Conservation (phyloP, 768 basidiomycete species). For the Russula virescens region DNA sequence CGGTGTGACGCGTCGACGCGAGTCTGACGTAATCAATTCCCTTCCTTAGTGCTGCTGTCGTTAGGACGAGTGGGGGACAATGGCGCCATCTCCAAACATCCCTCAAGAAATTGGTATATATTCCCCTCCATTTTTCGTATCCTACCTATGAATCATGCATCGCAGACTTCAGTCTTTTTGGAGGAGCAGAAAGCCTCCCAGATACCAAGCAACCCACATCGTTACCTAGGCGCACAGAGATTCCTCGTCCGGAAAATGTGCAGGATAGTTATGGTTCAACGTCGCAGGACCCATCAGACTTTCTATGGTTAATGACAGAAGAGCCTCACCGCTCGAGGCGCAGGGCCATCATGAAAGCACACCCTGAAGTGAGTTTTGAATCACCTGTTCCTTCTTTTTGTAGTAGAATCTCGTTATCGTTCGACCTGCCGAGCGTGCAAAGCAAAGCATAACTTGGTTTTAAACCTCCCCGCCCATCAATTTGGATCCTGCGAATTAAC, state of each 20-base stretch:
- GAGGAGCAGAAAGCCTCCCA: slow-evolving; percentile 72
- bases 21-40: slow-evolving; percentile 14
- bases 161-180: slow-evolving; percentile 72
- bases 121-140: not conserved
- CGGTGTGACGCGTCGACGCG: slow-evolving; percentile 16
- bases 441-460: not conserved
- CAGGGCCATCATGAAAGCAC: slow-evolving; percentile 86
- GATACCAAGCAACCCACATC: slow-evolving; percentile 42
- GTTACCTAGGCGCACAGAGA: slow-evolving; percentile 47
- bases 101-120: slow-evolving; percentile 20
- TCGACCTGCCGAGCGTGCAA: not conserved
- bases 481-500: not conserved
- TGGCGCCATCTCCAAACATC: slow-evolving; percentile 23
- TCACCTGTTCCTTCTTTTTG: not conserved
- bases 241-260: slow-evolving; percentile 40
- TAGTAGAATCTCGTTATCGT: not conserved
- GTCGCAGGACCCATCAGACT: slow-evolving; percentile 77
- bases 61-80: not conserved
- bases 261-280: slow-evolving; percentile 42
- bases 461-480: not conserved
- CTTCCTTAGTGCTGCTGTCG: not conserved
- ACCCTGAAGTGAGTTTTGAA: slow-evolving; percentile 66
- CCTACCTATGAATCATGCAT: not conserved
- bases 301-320: slow-evolving; percentile 96
- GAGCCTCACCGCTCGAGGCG: slow-evolving; percentile 91